Evolutionary conservation across 2,329 filamentous ascomycete genomes (phyloP).

Genomic region (Aspergillus brasiliensis): DNA sequence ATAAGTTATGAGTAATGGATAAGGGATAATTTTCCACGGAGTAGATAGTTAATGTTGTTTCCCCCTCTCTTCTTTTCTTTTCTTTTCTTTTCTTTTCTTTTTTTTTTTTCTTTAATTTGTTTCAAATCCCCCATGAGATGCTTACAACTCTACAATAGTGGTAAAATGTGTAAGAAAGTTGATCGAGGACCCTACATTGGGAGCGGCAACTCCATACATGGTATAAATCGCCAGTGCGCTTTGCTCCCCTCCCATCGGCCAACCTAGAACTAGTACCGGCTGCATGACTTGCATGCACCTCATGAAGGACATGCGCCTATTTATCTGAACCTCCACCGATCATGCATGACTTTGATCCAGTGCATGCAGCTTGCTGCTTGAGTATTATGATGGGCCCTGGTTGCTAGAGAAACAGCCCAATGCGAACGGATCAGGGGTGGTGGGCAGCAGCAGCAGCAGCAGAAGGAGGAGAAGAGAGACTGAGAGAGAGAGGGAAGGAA

Average conservation of each 20-base stretch:
- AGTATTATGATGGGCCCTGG: neutral
- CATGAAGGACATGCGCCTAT: neutral
- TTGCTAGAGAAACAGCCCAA: neutral
- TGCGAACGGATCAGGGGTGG: neutral
- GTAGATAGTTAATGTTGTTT: too few species aligned
- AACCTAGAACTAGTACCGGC: neutral
- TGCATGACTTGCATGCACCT: neutral
- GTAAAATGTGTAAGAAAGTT: too few species aligned
- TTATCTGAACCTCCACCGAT: neutral
- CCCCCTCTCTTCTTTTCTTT: too few species aligned
- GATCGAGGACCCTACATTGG: too few species aligned
- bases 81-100: too few species aligned
- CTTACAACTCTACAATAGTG: too few species aligned
- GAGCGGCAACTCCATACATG: too few species aligned
- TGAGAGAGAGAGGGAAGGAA: neutral
- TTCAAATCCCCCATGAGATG: too few species aligned
- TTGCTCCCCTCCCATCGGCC: neutral
- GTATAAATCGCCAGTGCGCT: neutral
- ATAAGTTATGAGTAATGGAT: neutral
- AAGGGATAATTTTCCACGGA: neutral
- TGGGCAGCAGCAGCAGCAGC: neutral
- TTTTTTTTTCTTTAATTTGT: too few species aligned
- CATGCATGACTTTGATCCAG: neutral
- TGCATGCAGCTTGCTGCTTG: constrained; percentile 1
- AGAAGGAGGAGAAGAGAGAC: too few species aligned